A percentile compares a stretch with the other conserved stretches of the same genome.
These are phyloP conservation scores for Nemania abortiva DNA, from an alignment of 2,329 filamentous ascomycete species.

Conservation along the genomic window DNA sequence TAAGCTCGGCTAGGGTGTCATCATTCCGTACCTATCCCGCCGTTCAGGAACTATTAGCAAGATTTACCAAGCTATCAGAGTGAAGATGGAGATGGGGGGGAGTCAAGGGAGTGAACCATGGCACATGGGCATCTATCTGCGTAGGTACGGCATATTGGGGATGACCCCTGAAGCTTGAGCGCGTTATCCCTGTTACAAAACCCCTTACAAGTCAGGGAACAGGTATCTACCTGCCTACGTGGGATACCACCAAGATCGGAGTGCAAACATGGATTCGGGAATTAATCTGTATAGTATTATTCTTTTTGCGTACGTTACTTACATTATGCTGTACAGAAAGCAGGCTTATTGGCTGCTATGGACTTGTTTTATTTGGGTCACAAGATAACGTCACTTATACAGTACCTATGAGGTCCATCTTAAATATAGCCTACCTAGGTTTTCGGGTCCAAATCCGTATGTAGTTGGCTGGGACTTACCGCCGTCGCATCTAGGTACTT, in stretches of 20 bases:
- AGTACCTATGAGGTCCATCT: conserved; percentile 8
- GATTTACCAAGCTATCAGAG: not conserved
- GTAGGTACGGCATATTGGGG: conserved; percentile 7
- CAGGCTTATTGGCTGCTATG: not conserved
- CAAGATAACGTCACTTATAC: not conserved
- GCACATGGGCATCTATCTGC: not conserved
- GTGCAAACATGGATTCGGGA: conserved; percentile 22
- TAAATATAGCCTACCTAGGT: not conserved
- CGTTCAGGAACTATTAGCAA: conserved; percentile 20
- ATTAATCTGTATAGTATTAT: conserved; percentile 3
- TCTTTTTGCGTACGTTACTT: not conserved
- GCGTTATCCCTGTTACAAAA: conserved; percentile 25
- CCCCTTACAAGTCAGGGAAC: conserved; percentile 30
- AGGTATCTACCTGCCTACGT: not conserved
- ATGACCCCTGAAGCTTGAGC: conserved; percentile 28
- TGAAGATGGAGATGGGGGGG: not conserved
- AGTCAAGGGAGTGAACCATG: conserved; percentile 3
- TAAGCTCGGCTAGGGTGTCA: conserved; percentile 2
- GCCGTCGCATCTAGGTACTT: conserved; percentile 15
- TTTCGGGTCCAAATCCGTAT: conserved; percentile 6
- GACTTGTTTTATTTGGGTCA: not conserved
- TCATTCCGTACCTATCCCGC: conserved; percentile 12
- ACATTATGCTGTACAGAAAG: not conserved
- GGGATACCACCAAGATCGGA: conserved; percentile 2
- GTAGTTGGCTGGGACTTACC: conserved; percentile 21